phyloP scores from a whole-genome alignment of 352 stramenopile species.

The Phytophthora cactorum region DNA sequence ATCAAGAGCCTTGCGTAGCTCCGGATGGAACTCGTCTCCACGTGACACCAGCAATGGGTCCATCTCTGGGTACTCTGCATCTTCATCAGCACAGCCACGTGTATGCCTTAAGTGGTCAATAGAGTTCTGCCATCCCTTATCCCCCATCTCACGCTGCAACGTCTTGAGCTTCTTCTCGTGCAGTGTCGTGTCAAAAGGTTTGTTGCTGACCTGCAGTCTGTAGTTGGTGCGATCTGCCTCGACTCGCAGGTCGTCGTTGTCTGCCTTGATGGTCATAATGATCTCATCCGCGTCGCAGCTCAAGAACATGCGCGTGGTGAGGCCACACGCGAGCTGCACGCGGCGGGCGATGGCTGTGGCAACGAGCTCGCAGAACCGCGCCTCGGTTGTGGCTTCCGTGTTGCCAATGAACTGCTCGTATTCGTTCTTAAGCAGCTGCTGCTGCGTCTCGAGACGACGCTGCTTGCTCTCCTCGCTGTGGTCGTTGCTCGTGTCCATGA shows the following conservation, averaged over 20 bases:
- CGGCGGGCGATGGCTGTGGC: constrained; percentile 68
- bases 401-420: constrained; percentile 65
- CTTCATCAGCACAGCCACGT: constrained; percentile 44
- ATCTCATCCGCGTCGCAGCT: constrained; percentile 79
- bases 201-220: constrained; percentile 76
- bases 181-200: constrained; percentile 61
- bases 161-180: constrained; percentile 66
- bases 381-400: constrained; percentile 51
- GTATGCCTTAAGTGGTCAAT: constrained; percentile 65
- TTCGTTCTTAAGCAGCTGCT: constrained; percentile 60
- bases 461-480: constrained; percentile 63
- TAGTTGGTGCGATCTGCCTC: constrained; percentile 80
- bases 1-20: constrained; percentile 56
- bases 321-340: constrained; percentile 76
- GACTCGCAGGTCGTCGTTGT: constrained; percentile 76
- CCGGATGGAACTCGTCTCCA: constrained; percentile 69
- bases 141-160: constrained; percentile 60
- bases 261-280: constrained; percentile 83
- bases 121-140: constrained; percentile 52
- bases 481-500: constrained; percentile 49
- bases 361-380: constrained; percentile 72
- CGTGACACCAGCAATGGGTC: constrained; percentile 73
- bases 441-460: constrained; percentile 39
- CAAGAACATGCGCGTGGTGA: constrained; percentile 85
- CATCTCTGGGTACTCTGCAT: constrained; percentile 64